A percentile compares a stretch with the other conserved stretches of the same genome.
These are phyloP conservation scores for Eucalyptus paniculata DNA, from an alignment of 345 rosid species.

Conservation along the genomic window DNA sequence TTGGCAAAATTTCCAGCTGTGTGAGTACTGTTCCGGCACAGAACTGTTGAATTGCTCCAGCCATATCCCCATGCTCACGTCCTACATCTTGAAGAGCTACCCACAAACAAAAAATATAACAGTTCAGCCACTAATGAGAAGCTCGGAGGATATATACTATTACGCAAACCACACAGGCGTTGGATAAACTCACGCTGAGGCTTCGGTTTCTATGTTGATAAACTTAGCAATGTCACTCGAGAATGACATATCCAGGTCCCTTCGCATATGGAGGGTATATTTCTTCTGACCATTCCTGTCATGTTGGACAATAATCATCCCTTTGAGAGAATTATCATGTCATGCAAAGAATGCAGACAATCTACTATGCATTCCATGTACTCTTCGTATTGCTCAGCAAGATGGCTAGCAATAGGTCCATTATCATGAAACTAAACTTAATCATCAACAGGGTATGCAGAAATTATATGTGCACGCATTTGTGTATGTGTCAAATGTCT, in stretches of 20 bases:
- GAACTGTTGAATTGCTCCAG: slow-evolving; percentile 72
- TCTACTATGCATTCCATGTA: background rate
- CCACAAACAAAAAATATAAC: background rate
- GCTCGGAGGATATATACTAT: background rate
- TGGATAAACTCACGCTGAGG: slow-evolving; percentile 49
- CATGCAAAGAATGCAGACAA: background rate
- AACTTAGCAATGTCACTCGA: slow-evolving; percentile 62
- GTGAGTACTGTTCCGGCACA: slow-evolving; percentile 63
- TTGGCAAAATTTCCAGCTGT: slow-evolving; percentile 93
- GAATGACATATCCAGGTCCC: slow-evolving; percentile 85
- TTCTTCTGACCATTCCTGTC: slow-evolving; percentile 95
- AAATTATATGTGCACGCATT: background rate
- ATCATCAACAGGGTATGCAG: background rate
- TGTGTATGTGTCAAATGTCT: background rate
- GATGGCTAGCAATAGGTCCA: background rate
- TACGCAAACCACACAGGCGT: background rate
- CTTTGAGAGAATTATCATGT: background rate
- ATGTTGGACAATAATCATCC: background rate
- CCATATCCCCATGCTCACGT: slow-evolving; percentile 99
- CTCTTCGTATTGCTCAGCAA: background rate
- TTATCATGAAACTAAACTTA: background rate
- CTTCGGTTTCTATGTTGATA: slow-evolving; percentile 44
- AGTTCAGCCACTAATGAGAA: background rate
- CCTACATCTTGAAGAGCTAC: slow-evolving; percentile 98
- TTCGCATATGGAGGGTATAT: slow-evolving; percentile 96